Percentiles rank a stretch among this genome's conserved stretches.
Evolutionary conservation across 495 filamentous ascomycete species (phyloP).

Genomic region (Daldinia concentrica): DNA sequence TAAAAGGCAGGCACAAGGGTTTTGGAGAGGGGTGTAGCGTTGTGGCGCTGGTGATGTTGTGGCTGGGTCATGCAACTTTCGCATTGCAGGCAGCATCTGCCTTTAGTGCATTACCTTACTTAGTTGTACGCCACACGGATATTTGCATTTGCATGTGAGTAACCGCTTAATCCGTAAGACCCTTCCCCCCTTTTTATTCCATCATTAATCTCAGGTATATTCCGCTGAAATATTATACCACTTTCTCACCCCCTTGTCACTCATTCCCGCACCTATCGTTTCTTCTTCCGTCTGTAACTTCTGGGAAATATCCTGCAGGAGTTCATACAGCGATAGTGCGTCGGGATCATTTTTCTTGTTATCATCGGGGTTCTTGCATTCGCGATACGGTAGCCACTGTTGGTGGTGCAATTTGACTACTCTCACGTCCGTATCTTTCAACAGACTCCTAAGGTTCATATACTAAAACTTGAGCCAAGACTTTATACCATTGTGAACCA

Average conservation of each 20-base stretch:
- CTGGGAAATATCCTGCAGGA: too few species aligned
- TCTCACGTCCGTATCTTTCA: neutral
- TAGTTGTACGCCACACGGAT: too few species aligned
- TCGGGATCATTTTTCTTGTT: neutral
- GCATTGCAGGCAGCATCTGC: too few species aligned
- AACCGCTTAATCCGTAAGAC: too few species aligned
- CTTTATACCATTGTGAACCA: neutral
- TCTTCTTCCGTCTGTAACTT: too few species aligned
- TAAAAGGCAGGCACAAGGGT: neutral
- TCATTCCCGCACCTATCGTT: too few species aligned
- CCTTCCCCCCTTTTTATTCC: neutral
- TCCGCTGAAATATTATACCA: too few species aligned
- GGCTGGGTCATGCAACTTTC: neutral
- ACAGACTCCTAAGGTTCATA: neutral
- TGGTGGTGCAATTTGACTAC: neutral
- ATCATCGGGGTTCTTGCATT: neutral
- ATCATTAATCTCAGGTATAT: too few species aligned
- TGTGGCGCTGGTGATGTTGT: neutral
- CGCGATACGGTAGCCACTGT: neutral
- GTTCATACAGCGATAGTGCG: neutral
- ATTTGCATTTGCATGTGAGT: too few species aligned
- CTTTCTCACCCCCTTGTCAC: too few species aligned
- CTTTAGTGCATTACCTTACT: too few species aligned
- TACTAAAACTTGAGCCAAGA: neutral
- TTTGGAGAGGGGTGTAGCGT: neutral